Evolutionary conservation across 352 stramenopile genomes (phyloP).

Genomic region (Phytophthora syringae): DNA sequence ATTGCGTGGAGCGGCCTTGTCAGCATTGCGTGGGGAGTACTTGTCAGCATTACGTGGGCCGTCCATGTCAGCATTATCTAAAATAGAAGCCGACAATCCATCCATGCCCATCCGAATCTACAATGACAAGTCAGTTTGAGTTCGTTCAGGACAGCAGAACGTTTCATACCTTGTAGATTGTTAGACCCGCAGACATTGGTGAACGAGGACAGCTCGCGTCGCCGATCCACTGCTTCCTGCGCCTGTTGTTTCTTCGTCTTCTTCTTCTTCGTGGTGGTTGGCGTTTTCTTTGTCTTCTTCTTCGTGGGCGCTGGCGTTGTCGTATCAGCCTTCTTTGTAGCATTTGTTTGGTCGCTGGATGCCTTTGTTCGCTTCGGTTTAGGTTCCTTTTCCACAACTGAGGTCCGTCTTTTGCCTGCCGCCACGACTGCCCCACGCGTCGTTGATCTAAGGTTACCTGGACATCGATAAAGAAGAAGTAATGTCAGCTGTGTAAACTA

Average conservation of each 20-base stretch:
- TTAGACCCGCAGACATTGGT: neutral
- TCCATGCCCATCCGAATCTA: too few relatives aligned
- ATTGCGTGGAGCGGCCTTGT: neutral
- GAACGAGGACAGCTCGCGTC: neutral
- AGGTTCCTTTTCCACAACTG: too few relatives aligned
- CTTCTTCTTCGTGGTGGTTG: neutral
- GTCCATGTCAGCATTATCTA: neutral
- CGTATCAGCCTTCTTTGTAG: neutral
- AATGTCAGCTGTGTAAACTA: too few relatives aligned
- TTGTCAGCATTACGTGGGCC: neutral
- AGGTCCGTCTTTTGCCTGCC: too few relatives aligned
- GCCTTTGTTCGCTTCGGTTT: too few relatives aligned
- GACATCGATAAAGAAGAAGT: too few relatives aligned
- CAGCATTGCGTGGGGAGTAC: neutral
- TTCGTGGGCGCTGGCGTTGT: too few relatives aligned
- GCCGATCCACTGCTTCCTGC: too few relatives aligned
- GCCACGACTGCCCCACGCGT: too few relatives aligned
- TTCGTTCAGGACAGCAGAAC: too few relatives aligned
- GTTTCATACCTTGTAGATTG: neutral
- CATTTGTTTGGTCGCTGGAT: neutral
- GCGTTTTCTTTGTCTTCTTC: neutral
- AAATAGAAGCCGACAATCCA: neutral
- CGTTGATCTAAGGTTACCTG: too few relatives aligned
- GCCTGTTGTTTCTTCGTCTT: neutral
- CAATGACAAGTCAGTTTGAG: too few relatives aligned